These are phyloP conservation scores for Picea sitchensis DNA, from an alignment of 75 land plant species.

Conservation along the genomic window DNA sequence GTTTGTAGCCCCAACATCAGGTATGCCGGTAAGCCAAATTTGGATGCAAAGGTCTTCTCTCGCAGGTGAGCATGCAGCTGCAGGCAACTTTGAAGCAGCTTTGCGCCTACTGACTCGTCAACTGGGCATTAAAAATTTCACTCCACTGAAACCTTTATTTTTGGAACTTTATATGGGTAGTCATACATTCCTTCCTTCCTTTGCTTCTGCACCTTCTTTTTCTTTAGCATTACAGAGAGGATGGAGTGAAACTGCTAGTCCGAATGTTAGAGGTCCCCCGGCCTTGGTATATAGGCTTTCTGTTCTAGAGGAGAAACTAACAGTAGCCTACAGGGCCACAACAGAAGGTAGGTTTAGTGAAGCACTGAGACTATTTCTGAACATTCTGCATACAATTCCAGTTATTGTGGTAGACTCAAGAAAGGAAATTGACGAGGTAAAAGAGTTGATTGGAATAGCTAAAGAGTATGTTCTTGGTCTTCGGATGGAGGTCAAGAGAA, in stretches of 20 bases:
- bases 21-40: constrained; percentile 56
- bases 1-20: constrained; percentile 52
- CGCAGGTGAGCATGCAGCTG: constrained; percentile 75
- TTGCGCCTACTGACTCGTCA: constrained; percentile 59
- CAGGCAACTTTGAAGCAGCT: constrained; percentile 70
- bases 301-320: constrained; percentile 51
- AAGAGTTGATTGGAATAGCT: constrained; percentile 47
- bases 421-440: constrained; percentile 75
- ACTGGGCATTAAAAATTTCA: constrained; percentile 54
- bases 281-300: constrained; percentile 53
- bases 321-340: constrained; percentile 49
- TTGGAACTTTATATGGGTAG: constrained; percentile 54
- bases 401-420: constrained; percentile 62
- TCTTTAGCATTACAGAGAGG: constrained; percentile 55
- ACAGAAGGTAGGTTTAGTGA: constrained; percentile 66
- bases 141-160: constrained; percentile 42
- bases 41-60: constrained; percentile 65
- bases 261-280: constrained; percentile 50
- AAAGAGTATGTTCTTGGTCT: constrained; percentile 66
- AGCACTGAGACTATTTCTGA: constrained; percentile 50
- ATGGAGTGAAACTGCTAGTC: constrained; percentile 45
- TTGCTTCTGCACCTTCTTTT: constrained; percentile 39
- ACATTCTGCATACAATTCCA: constrained; percentile 66
- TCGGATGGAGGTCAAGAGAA: constrained; percentile 64
- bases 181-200: constrained; percentile 42